These are phyloP conservation scores for Prunus yedoensis DNA, from an alignment of 331 rosid species.

Conservation along the genomic window DNA sequence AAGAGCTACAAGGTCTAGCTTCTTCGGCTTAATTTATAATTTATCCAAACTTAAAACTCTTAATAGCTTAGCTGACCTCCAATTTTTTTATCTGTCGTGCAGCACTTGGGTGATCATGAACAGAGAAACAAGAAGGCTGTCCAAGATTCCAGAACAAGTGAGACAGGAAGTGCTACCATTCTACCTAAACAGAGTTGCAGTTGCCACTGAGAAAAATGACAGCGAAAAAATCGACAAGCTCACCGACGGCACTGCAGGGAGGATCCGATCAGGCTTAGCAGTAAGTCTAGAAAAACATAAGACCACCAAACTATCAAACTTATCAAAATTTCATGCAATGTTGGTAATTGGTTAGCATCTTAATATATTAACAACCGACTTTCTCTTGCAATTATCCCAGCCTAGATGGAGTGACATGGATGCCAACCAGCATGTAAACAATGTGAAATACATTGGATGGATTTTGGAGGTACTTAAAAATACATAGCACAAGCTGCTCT, in stretches of 20 bases:
- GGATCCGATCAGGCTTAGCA: conserved; percentile 71
- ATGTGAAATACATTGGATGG: conserved; percentile 94
- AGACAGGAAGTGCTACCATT: conserved; percentile 68
- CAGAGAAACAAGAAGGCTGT: conserved; percentile 78
- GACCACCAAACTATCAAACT: neutral
- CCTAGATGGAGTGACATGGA: conserved; percentile 99
- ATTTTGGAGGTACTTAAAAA: conserved; percentile 65
- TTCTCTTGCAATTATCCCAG: conserved; percentile 29
- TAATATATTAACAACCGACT: neutral
- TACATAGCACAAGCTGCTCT: too few relatives aligned
- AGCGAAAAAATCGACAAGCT: conserved; percentile 70
- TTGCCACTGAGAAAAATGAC: conserved; percentile 50
- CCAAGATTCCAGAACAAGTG: conserved; percentile 77
- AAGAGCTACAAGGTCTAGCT: conserved; percentile 70
- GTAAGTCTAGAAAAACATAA: conserved; percentile 39
- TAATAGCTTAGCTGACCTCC: neutral
- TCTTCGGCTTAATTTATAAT: neutral
- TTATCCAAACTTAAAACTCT: neutral
- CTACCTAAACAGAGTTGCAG: conserved; percentile 56
- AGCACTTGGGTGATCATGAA: conserved; percentile 97
- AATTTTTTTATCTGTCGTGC: conserved; percentile 13
- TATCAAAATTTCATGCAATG: neutral
- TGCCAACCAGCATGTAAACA: conserved; percentile 93
- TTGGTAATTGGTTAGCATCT: too few relatives aligned
- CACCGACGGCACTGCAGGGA: conserved; percentile 60